Evolutionary conservation across 2,329 filamentous ascomycete species (phyloP).

Genomic region (Colletotrichum siamense): DNA sequence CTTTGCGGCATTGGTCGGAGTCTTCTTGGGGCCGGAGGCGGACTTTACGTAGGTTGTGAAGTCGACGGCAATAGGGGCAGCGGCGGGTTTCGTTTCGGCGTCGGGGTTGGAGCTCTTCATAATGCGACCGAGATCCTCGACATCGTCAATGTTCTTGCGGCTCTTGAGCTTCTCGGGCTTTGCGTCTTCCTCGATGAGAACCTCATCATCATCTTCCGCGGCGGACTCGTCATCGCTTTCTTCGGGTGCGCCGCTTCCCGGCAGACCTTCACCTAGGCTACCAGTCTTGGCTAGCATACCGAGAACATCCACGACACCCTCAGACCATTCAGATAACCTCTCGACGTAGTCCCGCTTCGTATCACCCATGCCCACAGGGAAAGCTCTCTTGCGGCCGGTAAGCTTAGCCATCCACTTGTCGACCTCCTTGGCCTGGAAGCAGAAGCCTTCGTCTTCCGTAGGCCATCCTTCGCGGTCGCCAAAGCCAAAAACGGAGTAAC

Average conservation of each 20-base stretch:
- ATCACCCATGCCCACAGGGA: conserved; percentile 87
- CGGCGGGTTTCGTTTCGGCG: conserved; percentile 25
- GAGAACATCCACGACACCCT: conserved; percentile 76
- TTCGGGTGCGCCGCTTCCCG: conserved; percentile 80
- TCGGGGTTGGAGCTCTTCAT: conserved; percentile 54
- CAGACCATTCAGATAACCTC: conserved; percentile 77
- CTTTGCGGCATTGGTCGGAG: conserved; percentile 61
- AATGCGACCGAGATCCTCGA: conserved; percentile 82
- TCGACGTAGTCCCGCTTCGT: conserved; percentile 74
- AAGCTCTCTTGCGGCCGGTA: conserved; percentile 84
- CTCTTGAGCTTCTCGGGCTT: conserved; percentile 47
- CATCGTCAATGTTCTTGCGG: conserved; percentile 67
- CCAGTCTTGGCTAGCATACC: conserved; percentile 66
- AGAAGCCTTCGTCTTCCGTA: conserved; percentile 88
- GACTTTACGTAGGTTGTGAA: conserved; percentile 76
- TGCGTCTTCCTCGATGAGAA: conserved; percentile 48
- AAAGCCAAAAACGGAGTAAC: conserved; percentile 94
- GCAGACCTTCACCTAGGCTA: conserved; percentile 67
- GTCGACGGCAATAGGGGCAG: conserved; percentile 74
- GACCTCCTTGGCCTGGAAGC: conserved; percentile 87
- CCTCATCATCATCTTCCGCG: conserved; percentile 62
- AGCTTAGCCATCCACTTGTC: conserved; percentile 98
- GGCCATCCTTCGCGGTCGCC: conserved; percentile 94
- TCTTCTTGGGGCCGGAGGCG: conserved; percentile 49
- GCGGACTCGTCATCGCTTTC: conserved; percentile 83